Percentiles rank a stretch among this genome's conserved stretches.
Conservation (phyloP, 1,139 yeast species). For the Hanseniaspora uvarum region DNA sequence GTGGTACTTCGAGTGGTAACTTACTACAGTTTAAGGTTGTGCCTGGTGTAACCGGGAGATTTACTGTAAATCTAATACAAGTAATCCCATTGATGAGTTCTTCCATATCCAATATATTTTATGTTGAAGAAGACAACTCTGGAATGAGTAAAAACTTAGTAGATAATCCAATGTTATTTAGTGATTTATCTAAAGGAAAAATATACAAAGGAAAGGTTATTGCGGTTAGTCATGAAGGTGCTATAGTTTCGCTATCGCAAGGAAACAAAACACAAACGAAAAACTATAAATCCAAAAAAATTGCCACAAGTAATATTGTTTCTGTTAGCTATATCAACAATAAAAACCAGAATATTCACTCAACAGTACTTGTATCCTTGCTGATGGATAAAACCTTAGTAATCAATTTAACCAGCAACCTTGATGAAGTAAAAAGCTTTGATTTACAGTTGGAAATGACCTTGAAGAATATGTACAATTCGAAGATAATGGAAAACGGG, state of each 20-base stretch:
- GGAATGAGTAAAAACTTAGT: constrained; percentile 49
- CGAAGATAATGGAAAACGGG: constrained; percentile 56
- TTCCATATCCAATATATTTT: constrained; percentile 45
- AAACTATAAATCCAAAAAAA: constrained; percentile 38
- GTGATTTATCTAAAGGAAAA: constrained; percentile 52
- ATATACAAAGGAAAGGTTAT: constrained; percentile 54
- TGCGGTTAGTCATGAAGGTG: constrained; percentile 44
- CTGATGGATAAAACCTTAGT: constrained; percentile 37
- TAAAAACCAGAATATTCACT: constrained; percentile 30
- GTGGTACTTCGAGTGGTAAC: constrained; percentile 77
- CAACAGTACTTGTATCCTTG: constrained; percentile 37
- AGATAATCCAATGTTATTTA: constrained; percentile 54
- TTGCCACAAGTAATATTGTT: constrained; percentile 49
- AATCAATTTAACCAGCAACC: constrained; percentile 43
- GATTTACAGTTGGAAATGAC: constrained; percentile 37
- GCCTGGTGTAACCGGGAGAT: constrained; percentile 63
- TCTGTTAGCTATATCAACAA: constrained; percentile 29
- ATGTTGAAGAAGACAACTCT: constrained; percentile 40
- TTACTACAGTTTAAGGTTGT: constrained; percentile 54
- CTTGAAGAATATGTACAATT: constrained; percentile 35
- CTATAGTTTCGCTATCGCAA: constrained; percentile 50
- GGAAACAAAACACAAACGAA: constrained; percentile 49
- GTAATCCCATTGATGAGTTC: constrained; percentile 40
- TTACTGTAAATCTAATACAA: constrained; percentile 49
- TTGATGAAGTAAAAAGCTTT: constrained; percentile 40